phyloP scores from a whole-genome alignment of 2,329 filamentous ascomycete species.

The Fusarium albidum region DNA sequence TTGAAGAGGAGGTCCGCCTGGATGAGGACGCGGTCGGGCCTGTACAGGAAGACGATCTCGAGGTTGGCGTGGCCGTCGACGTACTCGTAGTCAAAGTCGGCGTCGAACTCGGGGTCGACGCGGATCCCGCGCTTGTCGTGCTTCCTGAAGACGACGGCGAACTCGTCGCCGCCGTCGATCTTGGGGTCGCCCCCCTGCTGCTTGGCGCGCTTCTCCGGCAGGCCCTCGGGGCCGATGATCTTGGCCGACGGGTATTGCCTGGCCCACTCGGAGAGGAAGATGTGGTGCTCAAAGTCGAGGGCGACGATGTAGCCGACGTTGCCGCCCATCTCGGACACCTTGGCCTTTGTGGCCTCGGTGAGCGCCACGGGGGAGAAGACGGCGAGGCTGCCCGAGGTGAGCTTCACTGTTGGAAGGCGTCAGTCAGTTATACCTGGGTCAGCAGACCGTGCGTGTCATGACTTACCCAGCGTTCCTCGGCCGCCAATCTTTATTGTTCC shows the following conservation, averaged over 20 bases:
- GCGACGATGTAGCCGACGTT: constrained; percentile 86
- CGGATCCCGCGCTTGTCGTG: constrained; percentile 59
- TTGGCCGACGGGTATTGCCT: constrained; percentile 79
- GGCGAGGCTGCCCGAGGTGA: constrained; percentile 79
- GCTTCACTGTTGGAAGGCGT: constrained; percentile 66
- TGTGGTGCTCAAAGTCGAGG: constrained; percentile 92
- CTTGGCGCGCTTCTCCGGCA: constrained; percentile 81
- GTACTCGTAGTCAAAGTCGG: constrained; percentile 87
- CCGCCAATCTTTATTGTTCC: constrained; percentile 85
- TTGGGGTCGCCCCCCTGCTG: constrained; percentile 54
- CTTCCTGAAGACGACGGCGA: constrained; percentile 73
- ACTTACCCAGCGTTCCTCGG: constrained; percentile 81
- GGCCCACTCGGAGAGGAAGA: constrained; percentile 89
- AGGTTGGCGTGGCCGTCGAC: constrained; percentile 82
- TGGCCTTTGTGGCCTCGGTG: constrained; percentile 74
- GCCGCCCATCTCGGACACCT: constrained; percentile 70
- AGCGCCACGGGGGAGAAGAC: constrained; percentile 93
- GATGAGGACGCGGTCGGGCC: constrained; percentile 80
- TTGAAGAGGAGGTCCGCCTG: constrained; percentile 94
- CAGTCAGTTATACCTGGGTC: neutral
- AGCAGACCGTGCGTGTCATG: neutral
- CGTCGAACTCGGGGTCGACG: constrained; percentile 81
- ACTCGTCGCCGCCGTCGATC: constrained; percentile 61
- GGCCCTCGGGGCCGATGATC: constrained; percentile 82
- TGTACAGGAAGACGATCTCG: constrained; percentile 88